Conservation (phyloP, 2,329 filamentous ascomycete genomes). For the Exophiala sp. region DNA sequence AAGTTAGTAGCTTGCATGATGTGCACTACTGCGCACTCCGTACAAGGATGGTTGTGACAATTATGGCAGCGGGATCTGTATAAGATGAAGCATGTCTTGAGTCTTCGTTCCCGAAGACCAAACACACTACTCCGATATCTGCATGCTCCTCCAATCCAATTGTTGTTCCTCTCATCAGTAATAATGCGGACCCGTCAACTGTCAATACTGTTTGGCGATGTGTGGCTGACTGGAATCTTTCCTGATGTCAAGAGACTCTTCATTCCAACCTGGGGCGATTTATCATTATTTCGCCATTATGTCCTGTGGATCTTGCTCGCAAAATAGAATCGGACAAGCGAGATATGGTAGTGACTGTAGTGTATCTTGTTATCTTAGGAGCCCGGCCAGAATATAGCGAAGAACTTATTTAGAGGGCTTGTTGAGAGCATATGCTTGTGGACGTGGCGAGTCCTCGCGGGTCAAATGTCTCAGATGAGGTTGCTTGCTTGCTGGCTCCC, state of each 20-base stretch:
- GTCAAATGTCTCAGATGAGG: conserved; percentile 22
- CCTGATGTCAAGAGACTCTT: neutral
- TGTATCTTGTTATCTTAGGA: no score
- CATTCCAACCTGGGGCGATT: no score
- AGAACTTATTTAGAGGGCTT: no score
- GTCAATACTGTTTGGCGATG: neutral
- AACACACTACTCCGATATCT: no score
- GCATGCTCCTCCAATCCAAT: neutral
- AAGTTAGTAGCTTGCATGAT: neutral
- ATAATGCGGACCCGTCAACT: neutral
- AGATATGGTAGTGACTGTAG: conserved; percentile 4
- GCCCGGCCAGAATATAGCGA: neutral
- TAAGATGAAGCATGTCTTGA: neutral
- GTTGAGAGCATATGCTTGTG: neutral
- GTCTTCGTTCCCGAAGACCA: no score
- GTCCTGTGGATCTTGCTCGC: conserved; percentile 7
- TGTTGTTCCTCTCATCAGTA: neutral
- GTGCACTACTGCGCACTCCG: neutral
- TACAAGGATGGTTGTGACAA: conserved; percentile 9
- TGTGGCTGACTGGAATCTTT: neutral
- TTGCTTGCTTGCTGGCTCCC: neutral
- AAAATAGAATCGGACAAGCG: conserved; percentile 13
- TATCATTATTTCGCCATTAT: neutral
- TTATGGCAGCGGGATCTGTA: conserved; percentile 4
- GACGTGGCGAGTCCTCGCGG: conserved; percentile 9